These are phyloP conservation scores for Ilyonectria sp. DNA, from an alignment of 2,329 filamentous ascomycete species.

Conservation along the genomic window DNA sequence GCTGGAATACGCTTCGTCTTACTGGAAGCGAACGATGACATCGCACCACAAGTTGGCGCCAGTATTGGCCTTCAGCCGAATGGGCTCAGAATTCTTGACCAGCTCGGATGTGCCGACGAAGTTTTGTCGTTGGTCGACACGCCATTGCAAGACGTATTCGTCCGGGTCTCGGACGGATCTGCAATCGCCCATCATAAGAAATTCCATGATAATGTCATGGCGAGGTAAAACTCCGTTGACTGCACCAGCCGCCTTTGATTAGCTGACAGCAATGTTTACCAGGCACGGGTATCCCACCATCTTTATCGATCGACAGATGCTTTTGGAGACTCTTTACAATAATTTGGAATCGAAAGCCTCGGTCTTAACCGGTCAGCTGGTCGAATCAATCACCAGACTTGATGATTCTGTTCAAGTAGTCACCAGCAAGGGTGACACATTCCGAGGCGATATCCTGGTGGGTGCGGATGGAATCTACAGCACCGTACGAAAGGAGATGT, in stretches of 20 bases:
- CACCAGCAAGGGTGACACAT: constrained; percentile 50
- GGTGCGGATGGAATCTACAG: constrained; percentile 60
- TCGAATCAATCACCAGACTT: constrained; percentile 18
- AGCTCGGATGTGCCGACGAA: constrained; percentile 51
- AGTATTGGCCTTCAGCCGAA: constrained; percentile 62
- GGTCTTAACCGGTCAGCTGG: constrained; percentile 35
- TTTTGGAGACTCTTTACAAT: constrained; percentile 54
- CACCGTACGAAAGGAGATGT: constrained; percentile 50
- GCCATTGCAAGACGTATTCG: neutral
- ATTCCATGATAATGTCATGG: neutral
- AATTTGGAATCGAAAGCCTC: constrained; percentile 49
- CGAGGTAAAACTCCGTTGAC: neutral
- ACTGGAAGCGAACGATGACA: constrained; percentile 59
- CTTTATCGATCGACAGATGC: constrained; percentile 54
- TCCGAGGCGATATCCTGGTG: constrained; percentile 52
- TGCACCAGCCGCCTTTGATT: neutral
- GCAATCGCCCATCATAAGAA: neutral
- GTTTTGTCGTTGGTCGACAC: neutral
- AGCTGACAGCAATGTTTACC: neutral
- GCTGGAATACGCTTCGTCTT: constrained; percentile 62
- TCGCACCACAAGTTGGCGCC: constrained; percentile 63
- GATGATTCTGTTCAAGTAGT: constrained; percentile 43
- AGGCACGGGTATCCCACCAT: constrained; percentile 49
- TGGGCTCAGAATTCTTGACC: constrained; percentile 63
- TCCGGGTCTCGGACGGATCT: neutral